Conservation (phyloP, 208 protist species). For the Lotmaria passim region DNA sequence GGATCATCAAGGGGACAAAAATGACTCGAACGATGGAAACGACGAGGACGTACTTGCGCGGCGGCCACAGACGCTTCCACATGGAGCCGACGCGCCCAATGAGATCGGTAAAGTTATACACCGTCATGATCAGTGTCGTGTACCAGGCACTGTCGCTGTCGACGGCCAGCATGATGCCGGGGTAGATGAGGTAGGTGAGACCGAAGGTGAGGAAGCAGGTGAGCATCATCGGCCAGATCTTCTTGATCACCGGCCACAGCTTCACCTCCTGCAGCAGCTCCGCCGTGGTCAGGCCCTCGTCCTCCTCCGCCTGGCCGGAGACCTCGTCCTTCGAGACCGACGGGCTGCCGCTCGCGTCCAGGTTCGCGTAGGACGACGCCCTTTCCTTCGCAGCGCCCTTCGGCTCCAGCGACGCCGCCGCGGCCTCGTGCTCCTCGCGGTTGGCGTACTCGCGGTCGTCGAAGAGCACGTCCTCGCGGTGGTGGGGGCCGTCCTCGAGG, state of each 20-base stretch:
- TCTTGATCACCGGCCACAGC: constrained; percentile 68
- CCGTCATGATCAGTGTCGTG: constrained; percentile 72
- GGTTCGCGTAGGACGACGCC: background rate
- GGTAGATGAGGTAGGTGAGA: constrained; percentile 79
- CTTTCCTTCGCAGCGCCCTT: background rate
- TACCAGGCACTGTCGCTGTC: constrained; percentile 64
- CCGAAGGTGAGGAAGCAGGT: constrained; percentile 68
- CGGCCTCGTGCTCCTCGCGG: constrained; percentile 14
- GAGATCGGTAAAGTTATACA: constrained; percentile 77
- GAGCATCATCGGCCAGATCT: constrained; percentile 82
- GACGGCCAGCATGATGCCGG: constrained; percentile 68
- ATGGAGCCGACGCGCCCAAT: constrained; percentile 53
- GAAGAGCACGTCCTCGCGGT: constrained; percentile 35
- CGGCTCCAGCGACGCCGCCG: background rate
- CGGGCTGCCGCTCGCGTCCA: background rate
- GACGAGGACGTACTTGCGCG: constrained; percentile 44
- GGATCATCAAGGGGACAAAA: constrained; percentile 74
- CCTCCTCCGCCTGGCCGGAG: constrained; percentile 1
- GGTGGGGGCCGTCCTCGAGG: background rate
- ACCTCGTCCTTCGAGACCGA: background rate
- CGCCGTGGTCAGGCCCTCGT: constrained; percentile 46
- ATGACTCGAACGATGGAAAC: constrained; percentile 49
- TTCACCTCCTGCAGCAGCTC: constrained; percentile 67
- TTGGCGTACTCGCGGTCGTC: constrained; percentile 35
- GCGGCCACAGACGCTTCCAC: constrained; percentile 53